Percentiles rank a stretch among this genome's conserved stretches.
Conservation (phyloP, 2,329 filamentous ascomycete species). For the Claviceps fusiformis region DNA sequence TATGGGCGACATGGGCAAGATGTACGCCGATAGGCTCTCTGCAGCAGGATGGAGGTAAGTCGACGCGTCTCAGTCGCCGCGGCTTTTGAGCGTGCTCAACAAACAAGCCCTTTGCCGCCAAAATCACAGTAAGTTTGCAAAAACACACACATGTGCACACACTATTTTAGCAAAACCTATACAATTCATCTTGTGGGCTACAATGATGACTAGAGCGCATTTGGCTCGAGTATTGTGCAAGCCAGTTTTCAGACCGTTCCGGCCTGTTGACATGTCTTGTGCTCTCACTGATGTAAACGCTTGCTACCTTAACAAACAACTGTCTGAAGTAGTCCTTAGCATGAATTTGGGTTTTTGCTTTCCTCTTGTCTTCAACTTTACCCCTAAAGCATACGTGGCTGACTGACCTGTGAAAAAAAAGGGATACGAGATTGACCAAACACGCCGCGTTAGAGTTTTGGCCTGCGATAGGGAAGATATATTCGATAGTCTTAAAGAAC, state of each 20-base stretch:
- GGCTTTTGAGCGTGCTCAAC: neutral
- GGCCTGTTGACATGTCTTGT: slow-evolving; percentile 48
- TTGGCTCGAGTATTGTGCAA: slow-evolving; percentile 96
- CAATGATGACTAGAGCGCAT: slow-evolving; percentile 99
- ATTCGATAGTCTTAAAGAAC: slow-evolving; percentile 64
- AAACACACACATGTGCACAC: neutral
- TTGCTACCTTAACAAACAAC: slow-evolving; percentile 82
- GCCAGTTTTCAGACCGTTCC: slow-evolving; percentile 55
- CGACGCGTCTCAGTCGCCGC: neutral
- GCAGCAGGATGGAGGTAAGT: slow-evolving; percentile 87
- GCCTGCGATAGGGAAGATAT: slow-evolving; percentile 89
- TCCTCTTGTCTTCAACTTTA: neutral
- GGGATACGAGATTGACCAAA: slow-evolving; percentile 11
- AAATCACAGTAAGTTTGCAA: neutral
- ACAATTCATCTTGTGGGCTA: slow-evolving; percentile 12
- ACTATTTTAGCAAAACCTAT: too few relatives aligned
- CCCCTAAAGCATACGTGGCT: neutral
- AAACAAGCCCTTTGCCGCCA: neutral
- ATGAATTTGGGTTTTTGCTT: neutral
- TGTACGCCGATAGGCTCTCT: slow-evolving; percentile 85
- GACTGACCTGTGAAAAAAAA: neutral
- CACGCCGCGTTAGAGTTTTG: slow-evolving; percentile 53
- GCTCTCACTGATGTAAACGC: slow-evolving; percentile 96
- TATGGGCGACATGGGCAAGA: slow-evolving; percentile 98
- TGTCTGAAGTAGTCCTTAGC: slow-evolving; percentile 56